These are phyloP conservation scores for Beauveria caledonica DNA, from an alignment of 2,329 filamentous ascomycete species.

Conservation along the genomic window DNA sequence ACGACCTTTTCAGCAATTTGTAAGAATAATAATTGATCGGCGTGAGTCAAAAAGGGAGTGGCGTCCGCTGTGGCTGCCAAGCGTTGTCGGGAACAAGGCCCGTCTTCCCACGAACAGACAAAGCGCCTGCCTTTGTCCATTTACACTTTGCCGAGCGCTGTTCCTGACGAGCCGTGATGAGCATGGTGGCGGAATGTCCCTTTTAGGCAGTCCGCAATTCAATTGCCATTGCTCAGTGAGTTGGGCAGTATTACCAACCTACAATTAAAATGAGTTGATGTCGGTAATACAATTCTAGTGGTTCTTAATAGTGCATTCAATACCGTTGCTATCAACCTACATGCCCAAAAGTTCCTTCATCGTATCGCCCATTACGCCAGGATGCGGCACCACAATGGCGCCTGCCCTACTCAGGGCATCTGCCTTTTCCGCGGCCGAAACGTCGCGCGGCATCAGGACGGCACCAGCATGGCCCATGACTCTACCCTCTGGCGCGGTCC, in stretches of 20 bases:
- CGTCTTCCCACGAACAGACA: neutral
- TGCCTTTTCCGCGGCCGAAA: slow-evolving; percentile 24
- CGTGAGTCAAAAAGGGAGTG: neutral
- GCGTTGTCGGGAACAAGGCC: neutral
- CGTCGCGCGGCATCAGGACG: slow-evolving; percentile 31
- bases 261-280: no score
- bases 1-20: neutral
- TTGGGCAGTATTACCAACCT: no score
- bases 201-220: slow-evolving; percentile 6
- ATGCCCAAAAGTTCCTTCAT: slow-evolving; percentile 26
- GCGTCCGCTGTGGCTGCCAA: neutral
- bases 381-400: slow-evolving; percentile 29
- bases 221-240: neutral
- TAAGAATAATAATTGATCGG: neutral
- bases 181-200: neutral
- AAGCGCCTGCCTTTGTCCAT: neutral
- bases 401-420: slow-evolving; percentile 27
- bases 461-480: slow-evolving; percentile 71
- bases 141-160: no score
- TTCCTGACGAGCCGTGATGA: neutral
- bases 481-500: slow-evolving; percentile 49
- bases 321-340: neutral
- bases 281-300: neutral
- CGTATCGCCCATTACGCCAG: slow-evolving; percentile 27
- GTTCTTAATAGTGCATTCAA: neutral